These are phyloP conservation scores for Raffaelea albimanens DNA, from an alignment of 2,329 filamentous ascomycete genomes.

Conservation along the genomic window DNA sequence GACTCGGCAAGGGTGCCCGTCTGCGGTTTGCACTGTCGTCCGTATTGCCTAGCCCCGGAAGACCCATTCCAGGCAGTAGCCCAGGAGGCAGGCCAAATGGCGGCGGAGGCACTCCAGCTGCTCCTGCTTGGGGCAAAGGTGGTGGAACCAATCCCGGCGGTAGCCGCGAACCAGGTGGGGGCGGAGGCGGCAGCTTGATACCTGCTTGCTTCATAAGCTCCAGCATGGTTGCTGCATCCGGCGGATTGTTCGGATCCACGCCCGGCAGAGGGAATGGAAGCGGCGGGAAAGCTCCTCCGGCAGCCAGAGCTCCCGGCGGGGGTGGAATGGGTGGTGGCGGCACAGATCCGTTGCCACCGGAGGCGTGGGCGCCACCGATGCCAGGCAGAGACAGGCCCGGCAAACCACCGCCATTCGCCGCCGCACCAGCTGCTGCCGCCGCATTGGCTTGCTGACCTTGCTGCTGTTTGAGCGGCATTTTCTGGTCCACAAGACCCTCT, in stretches of 20 bases:
- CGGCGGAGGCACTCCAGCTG: constrained; percentile 18
- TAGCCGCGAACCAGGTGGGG: constrained; percentile 30
- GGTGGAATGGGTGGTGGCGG: constrained; percentile 31
- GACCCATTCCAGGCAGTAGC: constrained; percentile 23
- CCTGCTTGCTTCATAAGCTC: constrained; percentile 59
- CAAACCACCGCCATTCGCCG: constrained; percentile 20
- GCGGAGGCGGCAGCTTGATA: constrained; percentile 48
- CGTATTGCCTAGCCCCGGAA: constrained; percentile 23
- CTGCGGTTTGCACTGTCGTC: constrained; percentile 31
- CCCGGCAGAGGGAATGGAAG: constrained; percentile 43
- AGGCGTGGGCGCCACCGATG: constrained; percentile 26
- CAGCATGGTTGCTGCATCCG: constrained; percentile 50
- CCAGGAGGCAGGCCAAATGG: constrained; percentile 18
- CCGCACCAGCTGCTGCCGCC: neutral
- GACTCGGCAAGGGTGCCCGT: constrained; percentile 67
- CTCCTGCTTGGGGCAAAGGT: constrained; percentile 21
- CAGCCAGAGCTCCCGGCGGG: constrained; percentile 39
- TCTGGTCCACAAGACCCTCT: constrained; percentile 86
- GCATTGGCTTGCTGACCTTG: constrained; percentile 6
- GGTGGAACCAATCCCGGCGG: constrained; percentile 39
- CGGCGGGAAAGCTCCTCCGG: constrained; percentile 18
- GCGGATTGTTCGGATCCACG: constrained; percentile 49
- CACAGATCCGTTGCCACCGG: neutral
- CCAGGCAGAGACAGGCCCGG: constrained; percentile 52
- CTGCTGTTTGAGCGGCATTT: constrained; percentile 54